These are phyloP conservation scores for Clarireedia paspali DNA, from an alignment of 2,329 filamentous ascomycete species.

Conservation along the genomic window DNA sequence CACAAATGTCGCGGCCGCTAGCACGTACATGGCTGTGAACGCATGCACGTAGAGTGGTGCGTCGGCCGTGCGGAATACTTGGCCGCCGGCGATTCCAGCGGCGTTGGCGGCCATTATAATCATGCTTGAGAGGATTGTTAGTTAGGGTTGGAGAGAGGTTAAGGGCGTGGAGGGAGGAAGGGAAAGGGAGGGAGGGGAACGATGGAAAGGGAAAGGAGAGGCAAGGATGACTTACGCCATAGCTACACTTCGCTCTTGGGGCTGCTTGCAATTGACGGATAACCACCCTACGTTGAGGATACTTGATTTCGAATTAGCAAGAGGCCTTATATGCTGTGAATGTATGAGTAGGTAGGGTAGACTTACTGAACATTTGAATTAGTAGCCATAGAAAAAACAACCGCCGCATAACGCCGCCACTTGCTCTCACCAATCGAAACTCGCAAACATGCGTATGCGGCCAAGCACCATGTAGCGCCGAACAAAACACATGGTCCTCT, in stretches of 20 bases:
- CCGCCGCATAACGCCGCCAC: constrained; percentile 21
- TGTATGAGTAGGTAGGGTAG: background rate
- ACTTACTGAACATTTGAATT: constrained; percentile 7
- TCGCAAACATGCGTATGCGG: constrained; percentile 32
- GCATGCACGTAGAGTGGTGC: constrained; percentile 21
- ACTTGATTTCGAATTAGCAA: background rate
- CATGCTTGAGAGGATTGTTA: constrained; percentile 20
- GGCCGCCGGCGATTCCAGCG: constrained; percentile 22
- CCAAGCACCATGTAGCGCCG: constrained; percentile 32
- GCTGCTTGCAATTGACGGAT: constrained; percentile 24
- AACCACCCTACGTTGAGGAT: constrained; percentile 27
- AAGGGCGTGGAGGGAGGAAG: background rate
- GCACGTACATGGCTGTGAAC: constrained; percentile 2
- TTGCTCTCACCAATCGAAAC: constrained; percentile 19
- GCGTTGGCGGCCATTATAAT: constrained; percentile 27
- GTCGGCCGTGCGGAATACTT: constrained; percentile 26
- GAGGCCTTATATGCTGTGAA: background rate
- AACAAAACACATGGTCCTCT: constrained; percentile 32
- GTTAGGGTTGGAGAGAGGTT: background rate
- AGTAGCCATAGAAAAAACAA: constrained; percentile 27
- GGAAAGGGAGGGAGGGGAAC: background rate
- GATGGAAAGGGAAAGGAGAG: too few relatives aligned
- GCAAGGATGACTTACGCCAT: constrained; percentile 18
- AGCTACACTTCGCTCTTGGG: constrained; percentile 25
- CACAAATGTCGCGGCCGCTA: background rate